phyloP scores from a whole-genome alignment of 2,329 filamentous ascomycete genomes.

The Eutypa lata region DNA sequence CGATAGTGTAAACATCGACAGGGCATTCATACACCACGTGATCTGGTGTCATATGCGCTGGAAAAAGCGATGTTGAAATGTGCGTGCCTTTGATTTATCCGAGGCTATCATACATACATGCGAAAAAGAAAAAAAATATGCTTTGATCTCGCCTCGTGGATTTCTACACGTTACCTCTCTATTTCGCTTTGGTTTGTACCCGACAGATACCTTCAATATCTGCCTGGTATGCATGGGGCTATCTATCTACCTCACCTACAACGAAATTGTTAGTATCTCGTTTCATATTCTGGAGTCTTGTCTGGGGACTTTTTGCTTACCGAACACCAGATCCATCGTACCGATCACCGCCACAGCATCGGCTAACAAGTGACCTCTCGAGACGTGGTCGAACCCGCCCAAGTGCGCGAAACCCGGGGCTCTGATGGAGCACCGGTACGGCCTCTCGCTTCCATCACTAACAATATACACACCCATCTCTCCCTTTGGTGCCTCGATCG shows the following conservation, averaged over 20 bases:
- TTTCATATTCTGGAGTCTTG: not conserved
- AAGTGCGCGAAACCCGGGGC: constrained; percentile 96
- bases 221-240: constrained; percentile 21
- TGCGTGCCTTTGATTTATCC: not conserved
- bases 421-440: constrained; percentile 96
- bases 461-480: constrained; percentile 99
- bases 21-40: not conserved
- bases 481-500: constrained; percentile 98
- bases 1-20: not conserved
- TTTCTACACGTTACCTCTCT: constrained; percentile 27
- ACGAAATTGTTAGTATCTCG: constrained; percentile 29
- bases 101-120: not conserved
- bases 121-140: not conserved
- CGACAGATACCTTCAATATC: constrained; percentile 4
- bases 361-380: constrained; percentile 87
- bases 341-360: constrained; percentile 96
- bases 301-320: constrained; percentile 42
- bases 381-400: constrained; percentile 89
- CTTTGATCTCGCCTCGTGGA: constrained; percentile 1
- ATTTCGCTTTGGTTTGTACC: constrained; percentile 13
- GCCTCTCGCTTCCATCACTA: constrained; percentile 91
- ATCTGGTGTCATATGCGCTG: not conserved
- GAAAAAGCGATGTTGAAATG: not conserved
- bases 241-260: constrained; percentile 60
- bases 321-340: constrained; percentile 87